Base-by-base conservation (phyloP, 495 filamentous ascomycete genomes). In the Penicillium goetzii region DNA sequence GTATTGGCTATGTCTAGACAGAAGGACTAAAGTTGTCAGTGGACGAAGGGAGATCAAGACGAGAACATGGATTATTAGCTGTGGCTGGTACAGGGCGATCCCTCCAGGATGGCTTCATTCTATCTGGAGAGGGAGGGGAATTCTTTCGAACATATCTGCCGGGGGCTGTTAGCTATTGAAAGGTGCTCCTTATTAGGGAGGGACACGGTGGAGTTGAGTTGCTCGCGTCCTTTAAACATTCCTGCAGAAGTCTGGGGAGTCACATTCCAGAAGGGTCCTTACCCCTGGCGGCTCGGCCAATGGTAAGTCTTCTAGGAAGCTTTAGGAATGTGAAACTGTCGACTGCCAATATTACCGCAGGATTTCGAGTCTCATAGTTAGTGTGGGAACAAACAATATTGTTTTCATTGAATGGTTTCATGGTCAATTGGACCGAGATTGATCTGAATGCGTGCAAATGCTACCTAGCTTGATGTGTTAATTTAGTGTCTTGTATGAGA, bases 231-330 rank as follows among this genome's bases (percentile, higher is more conserved):
- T 30, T 21, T 5, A 30, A 2, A 43, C 55, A 57, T 57, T 57
- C 55, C 38, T 57, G 0, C 12, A 10, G 9, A 11, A 57, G 55
- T 57, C 55, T 57, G 55, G 55, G 55, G 55, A 25, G 54, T 19
- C 30, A 28, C 55, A 57, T 57, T 43, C 33, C 55, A 26, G 30
- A 55, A 55, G 30, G 28, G 30, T 15, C 4, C 14, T 30, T 51
- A 30, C 47, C 47, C 47, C 47, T 51, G 25, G 23, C 25, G 1
- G 3, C 15, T 14, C 14, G 8, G 12, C 47, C 47, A 30, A 51
- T 51, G 7, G 2, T 8, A 30, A 1, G 2, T 2, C 14, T 10
- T 15, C 12, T 30, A 7, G 12, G 2, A 0, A 51, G 12, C 47
- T 28, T 28, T 10, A 0, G 9, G 47, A 51, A 51, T 51, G 47